phyloP scores from a whole-genome alignment of 176 grass and related monocot species.

The Olyra latifolia region DNA sequence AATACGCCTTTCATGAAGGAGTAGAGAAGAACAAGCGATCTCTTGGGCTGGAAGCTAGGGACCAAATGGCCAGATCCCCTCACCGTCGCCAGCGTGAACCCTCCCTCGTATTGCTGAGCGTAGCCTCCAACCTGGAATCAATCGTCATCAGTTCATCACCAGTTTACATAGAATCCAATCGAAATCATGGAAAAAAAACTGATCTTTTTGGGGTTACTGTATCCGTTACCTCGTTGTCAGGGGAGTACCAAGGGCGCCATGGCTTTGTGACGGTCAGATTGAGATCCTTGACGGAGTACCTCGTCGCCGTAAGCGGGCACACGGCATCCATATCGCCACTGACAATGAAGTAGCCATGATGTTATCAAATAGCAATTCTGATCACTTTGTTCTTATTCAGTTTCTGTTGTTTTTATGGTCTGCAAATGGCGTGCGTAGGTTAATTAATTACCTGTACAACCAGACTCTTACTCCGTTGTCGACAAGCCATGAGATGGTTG shows the following conservation, averaged over 20 bases:
- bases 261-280: conserved; percentile 28
- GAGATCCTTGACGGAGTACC: conserved; percentile 48
- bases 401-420: not conserved
- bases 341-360: not conserved
- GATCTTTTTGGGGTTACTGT: not conserved
- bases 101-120: conserved; percentile 48
- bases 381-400: not conserved
- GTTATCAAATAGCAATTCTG: not conserved
- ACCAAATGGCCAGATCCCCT: conserved; percentile 55
- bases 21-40: conserved; percentile 43
- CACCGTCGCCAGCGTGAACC: conserved; percentile 36
- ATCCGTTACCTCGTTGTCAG: conserved; percentile 34
- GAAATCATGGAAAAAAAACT: not conserved
- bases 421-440: not conserved
- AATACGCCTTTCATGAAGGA: conserved; percentile 31
- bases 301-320: conserved; percentile 50
- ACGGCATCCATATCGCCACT: conserved; percentile 54
- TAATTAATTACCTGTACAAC: conserved; percentile 58
- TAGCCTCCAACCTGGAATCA: conserved; percentile 49
- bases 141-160: not conserved
- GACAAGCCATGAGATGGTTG: conserved; percentile 22
- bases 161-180: not conserved
- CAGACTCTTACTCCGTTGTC: conserved; percentile 35
- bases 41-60: conserved; percentile 49
- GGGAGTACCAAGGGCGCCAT: conserved; percentile 58